Evolutionary conservation across 2,329 filamentous ascomycete genomes (phyloP), one percentile per base, ranked within the genome.

Genomic region (Whalleya microplaca): DNA sequence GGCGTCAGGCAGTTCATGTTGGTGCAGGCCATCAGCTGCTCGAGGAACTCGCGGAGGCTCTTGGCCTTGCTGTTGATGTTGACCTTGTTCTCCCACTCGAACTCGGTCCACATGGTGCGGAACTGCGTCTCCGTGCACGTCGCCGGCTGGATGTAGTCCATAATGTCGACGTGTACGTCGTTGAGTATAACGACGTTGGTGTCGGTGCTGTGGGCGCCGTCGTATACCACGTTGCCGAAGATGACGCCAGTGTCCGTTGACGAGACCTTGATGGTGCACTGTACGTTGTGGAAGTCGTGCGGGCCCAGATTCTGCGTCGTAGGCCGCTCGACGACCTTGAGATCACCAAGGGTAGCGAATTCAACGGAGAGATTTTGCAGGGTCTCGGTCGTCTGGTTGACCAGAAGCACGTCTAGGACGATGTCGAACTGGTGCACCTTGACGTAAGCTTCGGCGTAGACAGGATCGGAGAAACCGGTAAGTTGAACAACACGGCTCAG

Each of bases 41-140:
- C 89, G 63, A 99, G 79, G 85, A 99, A 99, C 19, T 96, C 92
- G 48, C 94, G 86, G 59, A 99, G 81, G 23, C 86, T 89, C 80
- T 94, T 96, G 65, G 91, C 92, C 82, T 97, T 98, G 63, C 91
- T 96, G 78, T 97, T 97, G 79, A 99, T 98, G 79, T 99, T 99
- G 75, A 99, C 94, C 84, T 99, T 99, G 80, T 99, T 99, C 82
- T 99, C 95, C 95, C 95, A 99, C 74, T 99, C 95, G 66, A 99
- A 99, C 73, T 99, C 95, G 40, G 95, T 99, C 95, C 95, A 99
- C 95, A 99, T 99, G n/a, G 92, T 96, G 58, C 95, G 87, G 87
- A 99, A 99, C 71, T 98, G 92, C 10, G 94, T 97, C 80, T 99
- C 95, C 3, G 92, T 95, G 81, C 95, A 99, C 16, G 92, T 88